Conservation (phyloP, 2,329 filamentous ascomycete species). For the Alternaria sp. region DNA sequence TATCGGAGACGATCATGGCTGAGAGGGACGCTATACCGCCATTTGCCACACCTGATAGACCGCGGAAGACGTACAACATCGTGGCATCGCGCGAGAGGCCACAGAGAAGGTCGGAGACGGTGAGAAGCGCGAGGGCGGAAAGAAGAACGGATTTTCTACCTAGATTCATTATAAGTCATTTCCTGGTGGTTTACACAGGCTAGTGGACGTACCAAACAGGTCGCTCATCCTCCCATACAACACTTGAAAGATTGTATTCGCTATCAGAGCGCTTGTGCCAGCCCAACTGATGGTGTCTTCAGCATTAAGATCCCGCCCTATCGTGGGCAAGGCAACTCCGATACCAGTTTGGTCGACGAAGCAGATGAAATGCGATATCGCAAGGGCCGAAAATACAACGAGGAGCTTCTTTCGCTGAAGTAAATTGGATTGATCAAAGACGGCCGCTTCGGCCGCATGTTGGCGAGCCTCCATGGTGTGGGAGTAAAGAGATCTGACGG, state of each 20-base stretch:
- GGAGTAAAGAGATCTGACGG: background rate
- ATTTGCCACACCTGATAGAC: slow-evolving; percentile 64
- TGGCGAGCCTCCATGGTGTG: slow-evolving; percentile 8
- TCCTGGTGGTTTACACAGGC: background rate
- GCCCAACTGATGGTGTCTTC: slow-evolving; percentile 63
- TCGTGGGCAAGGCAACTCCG: slow-evolving; percentile 49
- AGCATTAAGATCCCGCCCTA: slow-evolving; percentile 48
- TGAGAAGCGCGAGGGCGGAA: slow-evolving; percentile 59
- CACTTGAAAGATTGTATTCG: slow-evolving; percentile 68
- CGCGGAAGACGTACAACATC: slow-evolving; percentile 68
- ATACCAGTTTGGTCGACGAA: slow-evolving; percentile 67
- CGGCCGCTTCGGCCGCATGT: slow-evolving; percentile 19
- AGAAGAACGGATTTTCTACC: slow-evolving; percentile 54
- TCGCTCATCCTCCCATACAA: slow-evolving; percentile 69
- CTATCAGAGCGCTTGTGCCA: slow-evolving; percentile 61
- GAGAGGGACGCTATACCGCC: slow-evolving; percentile 61
- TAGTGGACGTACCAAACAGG: slow-evolving; percentile 56
- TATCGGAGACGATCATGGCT: slow-evolving; percentile 48
- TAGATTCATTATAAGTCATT: background rate
- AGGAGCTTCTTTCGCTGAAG: slow-evolving; percentile 59
- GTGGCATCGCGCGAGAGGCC: slow-evolving; percentile 62
- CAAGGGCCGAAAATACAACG: slow-evolving; percentile 60
- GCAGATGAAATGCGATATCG: slow-evolving; percentile 61
- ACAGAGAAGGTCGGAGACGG: slow-evolving; percentile 65
- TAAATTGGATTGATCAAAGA: slow-evolving; percentile 60